phyloP scores from a whole-genome alignment of 306 rosid genomes.

The Parietaria judaica region DNA sequence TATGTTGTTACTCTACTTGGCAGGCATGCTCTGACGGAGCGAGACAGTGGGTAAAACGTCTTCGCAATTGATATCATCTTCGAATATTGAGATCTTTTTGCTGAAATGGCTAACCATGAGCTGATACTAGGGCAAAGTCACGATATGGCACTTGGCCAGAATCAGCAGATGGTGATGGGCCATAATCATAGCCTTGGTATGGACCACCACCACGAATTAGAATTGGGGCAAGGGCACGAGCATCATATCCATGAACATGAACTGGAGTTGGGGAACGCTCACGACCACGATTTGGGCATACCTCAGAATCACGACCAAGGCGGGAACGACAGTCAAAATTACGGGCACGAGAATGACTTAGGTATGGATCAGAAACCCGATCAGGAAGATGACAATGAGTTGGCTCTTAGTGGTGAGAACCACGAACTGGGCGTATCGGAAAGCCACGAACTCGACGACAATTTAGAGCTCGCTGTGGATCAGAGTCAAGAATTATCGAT shows the following conservation, averaged over 20 bases:
- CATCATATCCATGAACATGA: constrained; percentile 54
- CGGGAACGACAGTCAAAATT: constrained; percentile 44
- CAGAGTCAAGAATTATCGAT: constrained; percentile 55
- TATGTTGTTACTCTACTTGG: constrained; percentile 21
- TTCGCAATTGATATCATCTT: constrained; percentile 14
- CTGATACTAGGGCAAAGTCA: constrained; percentile 66
- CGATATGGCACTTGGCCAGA: constrained; percentile 53
- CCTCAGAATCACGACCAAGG: constrained; percentile 53
- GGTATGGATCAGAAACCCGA: constrained; percentile 68
- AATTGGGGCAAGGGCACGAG: constrained; percentile 44
- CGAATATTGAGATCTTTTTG: constrained; percentile 16
- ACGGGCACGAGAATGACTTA: constrained; percentile 45
- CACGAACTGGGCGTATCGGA: constrained; percentile 52
- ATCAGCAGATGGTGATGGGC: constrained; percentile 52
- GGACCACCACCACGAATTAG: constrained; percentile 51
- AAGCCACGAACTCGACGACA: constrained; percentile 56
- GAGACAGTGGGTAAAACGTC: background rate
- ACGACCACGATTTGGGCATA: constrained; percentile 43
- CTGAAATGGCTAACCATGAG: constrained; percentile 65
- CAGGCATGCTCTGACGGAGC: constrained; percentile 27
- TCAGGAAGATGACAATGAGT: constrained; percentile 40
- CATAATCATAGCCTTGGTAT: constrained; percentile 55
- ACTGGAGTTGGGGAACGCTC: constrained; percentile 32
- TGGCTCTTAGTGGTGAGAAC: constrained; percentile 43
- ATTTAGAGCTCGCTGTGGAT: constrained; percentile 38